Evolutionary conservation across 805 yeast genomes (phyloP), one percentile per base, ranked within the genome.

Genomic region (Kregervanrija delftensis): DNA sequence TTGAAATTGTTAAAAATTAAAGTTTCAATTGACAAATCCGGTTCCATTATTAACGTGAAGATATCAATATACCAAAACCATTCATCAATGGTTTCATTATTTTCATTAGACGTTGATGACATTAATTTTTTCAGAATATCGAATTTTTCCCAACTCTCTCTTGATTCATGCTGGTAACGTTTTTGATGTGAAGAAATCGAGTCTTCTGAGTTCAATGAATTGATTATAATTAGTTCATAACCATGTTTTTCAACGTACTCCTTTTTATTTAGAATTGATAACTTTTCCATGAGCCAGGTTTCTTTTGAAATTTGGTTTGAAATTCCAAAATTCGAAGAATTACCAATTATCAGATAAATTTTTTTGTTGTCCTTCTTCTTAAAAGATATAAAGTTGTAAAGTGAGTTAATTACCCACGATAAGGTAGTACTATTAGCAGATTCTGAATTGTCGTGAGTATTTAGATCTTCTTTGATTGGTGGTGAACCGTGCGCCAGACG

Each of bases 211-310:
- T 53, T 48, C 37, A 56, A 39, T 0, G 58, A 49, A 35, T 55
- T 60, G 11, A 58, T 54, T 5, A 73, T 64, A 4, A 74, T 64
- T 42, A 74, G 57, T 30, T 74, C 76, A 48, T 74, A 74, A 1
- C 76, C 75, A 49, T 74, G 78, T 13, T 60, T 56, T 37, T 63
- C 65, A n/a, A 77, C 70, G 47, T 73, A 74, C 41, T 65, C 67
- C 54, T 66, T 71, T 53, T 74, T 74, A 58, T 74, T 73, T 33
- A 72, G 55, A 28, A 73, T 66, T 3, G 76, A 69, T 2, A 72
- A 63, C 33, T 76, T 64, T 55, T 74, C 79, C 52, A 72, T 69
- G 9, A 73, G 62, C 74, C 74, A 69, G 43, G 60, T 61, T 45
- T 66, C 66, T 33, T 68, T 62, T 4, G 68, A 60, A 45, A 67